Evolutionary conservation across 2,329 filamentous ascomycete species (phyloP), one percentile per base, ranked within the genome.

Genomic region (Aspergillus sp.): DNA sequence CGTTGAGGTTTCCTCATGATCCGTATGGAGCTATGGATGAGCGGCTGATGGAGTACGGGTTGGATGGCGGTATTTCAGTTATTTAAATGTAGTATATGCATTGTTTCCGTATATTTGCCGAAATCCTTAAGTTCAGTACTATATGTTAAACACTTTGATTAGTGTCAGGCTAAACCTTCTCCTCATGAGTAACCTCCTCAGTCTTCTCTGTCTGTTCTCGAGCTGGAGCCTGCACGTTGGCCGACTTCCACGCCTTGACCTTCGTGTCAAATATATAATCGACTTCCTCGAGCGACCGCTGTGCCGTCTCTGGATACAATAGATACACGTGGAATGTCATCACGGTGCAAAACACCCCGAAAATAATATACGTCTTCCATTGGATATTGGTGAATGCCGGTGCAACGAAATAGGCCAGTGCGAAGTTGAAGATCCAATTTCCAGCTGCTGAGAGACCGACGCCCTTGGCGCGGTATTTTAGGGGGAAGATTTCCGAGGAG

Each of bases 211-310:
- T 36, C 41, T 64, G 51, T 40, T 62, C 57, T 0, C 50, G 50
- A 40, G 66, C 64, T 1, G 44, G 45, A 27, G 57, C 53, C 4
- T 53, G 44, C 1, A 66, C 49, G 30, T 57, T 39, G 7, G 44
- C 43, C 5, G 60, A 61, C 28, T 54, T 50, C 64, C 64, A 67
- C 4, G 64, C 53, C 51, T 60, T 64, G 7, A 65, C 51, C 33
- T 60, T 50, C 0, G 52, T 52, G 7, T 66, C 61, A 57, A 89
- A 89, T 49, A 89, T 80, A 9, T 81, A 75, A 53, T 86, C 84
- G 64, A 89, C 83, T 64, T 90, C 85, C 60, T 90, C 86, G 0
- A 90, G 77, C 0, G 83, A 82, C 60, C 80, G 83, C 10, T 82
- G 81, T 38, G 80, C 78, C 0, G 85, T 89, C 66, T 88, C 79